Conservation (phyloP, 2,329 filamentous ascomycete species). For the Blastomyces parvus region DNA sequence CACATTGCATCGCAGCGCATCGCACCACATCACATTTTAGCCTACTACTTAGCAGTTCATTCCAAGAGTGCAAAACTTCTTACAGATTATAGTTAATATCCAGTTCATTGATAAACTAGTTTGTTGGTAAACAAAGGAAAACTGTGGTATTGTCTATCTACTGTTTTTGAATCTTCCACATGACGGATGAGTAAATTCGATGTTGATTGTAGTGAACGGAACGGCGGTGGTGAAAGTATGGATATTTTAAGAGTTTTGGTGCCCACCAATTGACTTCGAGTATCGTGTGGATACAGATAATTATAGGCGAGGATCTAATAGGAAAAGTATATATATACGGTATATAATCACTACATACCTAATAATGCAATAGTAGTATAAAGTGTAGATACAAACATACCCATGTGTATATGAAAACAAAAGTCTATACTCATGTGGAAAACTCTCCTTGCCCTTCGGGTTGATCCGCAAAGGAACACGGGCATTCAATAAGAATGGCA, state of each 20-base stretch:
- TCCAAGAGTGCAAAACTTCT: too few relatives aligned
- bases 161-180: too few relatives aligned
- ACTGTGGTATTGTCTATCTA: too few relatives aligned
- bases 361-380: background rate
- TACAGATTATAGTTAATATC: background rate
- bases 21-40: background rate
- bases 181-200: too few relatives aligned
- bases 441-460: background rate
- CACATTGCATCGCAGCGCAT: too few relatives aligned
- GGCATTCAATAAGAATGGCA: background rate
- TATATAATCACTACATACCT: background rate
- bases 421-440: background rate
- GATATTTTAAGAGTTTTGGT: too few relatives aligned
- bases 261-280: too few relatives aligned
- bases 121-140: too few relatives aligned
- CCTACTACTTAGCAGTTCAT: background rate
- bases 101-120: background rate
- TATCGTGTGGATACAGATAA: background rate
- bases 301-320: background rate
- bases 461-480: background rate
- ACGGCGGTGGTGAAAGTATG: too few relatives aligned
- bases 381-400: background rate
- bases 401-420: background rate
- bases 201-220: too few relatives aligned
- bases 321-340: background rate